Percentiles rank a stretch among this genome's conserved stretches.
Evolutionary conservation across 805 yeast species (phyloP).

Genomic region (Candida maris): DNA sequence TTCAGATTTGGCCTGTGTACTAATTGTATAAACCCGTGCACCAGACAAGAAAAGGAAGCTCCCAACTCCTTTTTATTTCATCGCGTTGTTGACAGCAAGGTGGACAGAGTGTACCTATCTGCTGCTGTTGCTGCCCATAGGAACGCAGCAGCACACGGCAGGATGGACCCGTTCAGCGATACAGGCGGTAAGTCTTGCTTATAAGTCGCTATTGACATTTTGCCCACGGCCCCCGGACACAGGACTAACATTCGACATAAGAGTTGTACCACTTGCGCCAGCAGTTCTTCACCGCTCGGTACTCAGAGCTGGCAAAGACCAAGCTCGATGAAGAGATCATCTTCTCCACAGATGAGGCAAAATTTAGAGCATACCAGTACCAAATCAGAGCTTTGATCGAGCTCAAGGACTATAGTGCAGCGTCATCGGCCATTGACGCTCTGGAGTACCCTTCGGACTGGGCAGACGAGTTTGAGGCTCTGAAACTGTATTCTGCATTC

Average conservation of each 20-base stretch:
- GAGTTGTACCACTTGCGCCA: conserved; percentile 30
- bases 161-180: conserved; percentile 26
- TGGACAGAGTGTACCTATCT: conserved; percentile 3
- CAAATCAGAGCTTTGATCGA: conserved; percentile 21
- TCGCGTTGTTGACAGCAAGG: conserved; percentile 15
- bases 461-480: conserved; percentile 14
- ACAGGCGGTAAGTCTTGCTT: conserved; percentile 19
- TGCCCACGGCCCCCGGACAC: background rate
- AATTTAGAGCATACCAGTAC: conserved; percentile 24
- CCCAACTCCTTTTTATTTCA: conserved; percentile 11
- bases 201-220: background rate
- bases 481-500: conserved; percentile 12
- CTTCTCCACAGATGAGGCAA: conserved; percentile 23
- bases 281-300: conserved; percentile 27
- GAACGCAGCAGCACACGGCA: too few relatives aligned
- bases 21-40: too few relatives aligned
- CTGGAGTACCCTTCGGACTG: conserved; percentile 9
- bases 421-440: conserved; percentile 11
- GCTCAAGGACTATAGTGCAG: conserved; percentile 15
- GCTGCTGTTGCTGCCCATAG: background rate
- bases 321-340: conserved; percentile 24
- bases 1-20: conserved; percentile 11
- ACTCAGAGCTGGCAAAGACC: conserved; percentile 15
- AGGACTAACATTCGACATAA: background rate
- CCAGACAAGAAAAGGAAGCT: too few relatives aligned